These are phyloP conservation scores for Cubamyces lactineus DNA, from an alignment of 768 basidiomycete genomes.

Conservation along the genomic window DNA sequence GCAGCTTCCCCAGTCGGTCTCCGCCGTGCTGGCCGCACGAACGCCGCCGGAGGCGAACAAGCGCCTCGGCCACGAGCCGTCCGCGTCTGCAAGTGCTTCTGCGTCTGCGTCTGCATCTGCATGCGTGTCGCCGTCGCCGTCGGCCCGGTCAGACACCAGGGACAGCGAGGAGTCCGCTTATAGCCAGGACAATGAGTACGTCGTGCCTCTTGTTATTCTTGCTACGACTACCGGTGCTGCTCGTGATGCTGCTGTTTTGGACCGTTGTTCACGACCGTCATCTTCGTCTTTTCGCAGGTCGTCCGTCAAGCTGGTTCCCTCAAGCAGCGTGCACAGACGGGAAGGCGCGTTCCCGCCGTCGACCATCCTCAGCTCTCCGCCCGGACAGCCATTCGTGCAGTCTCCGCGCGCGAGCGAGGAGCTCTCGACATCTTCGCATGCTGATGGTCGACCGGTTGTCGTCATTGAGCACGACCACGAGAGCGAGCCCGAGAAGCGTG, in stretches of 20 bases:
- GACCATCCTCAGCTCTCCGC: constrained; percentile 25
- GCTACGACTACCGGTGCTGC: background rate
- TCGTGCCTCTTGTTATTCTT: constrained; percentile 18
- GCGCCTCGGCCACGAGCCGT: background rate
- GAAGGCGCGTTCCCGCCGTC: constrained; percentile 72
- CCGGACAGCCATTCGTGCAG: constrained; percentile 22
- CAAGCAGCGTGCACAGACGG: constrained; percentile 40
- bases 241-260: background rate
- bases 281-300: constrained; percentile 4
- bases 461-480: constrained; percentile 21
- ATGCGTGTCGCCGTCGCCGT: background rate
- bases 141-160: constrained; percentile 10
- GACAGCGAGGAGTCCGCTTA: constrained; percentile 16
- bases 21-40: constrained; percentile 39
- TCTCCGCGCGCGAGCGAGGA: constrained; percentile 17
- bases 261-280: background rate
- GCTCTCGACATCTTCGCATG: background rate
- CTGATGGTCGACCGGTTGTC: constrained; percentile 11
- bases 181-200: constrained; percentile 26
- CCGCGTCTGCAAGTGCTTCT: background rate
- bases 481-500: background rate
- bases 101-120: too few relatives aligned
- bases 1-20: constrained; percentile 57
- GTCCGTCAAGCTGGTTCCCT: constrained; percentile 21
- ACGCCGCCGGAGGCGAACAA: constrained; percentile 28